Evolutionary conservation across 768 basidiomycete species (phyloP).

Genomic region (Tricholoma terreum): DNA sequence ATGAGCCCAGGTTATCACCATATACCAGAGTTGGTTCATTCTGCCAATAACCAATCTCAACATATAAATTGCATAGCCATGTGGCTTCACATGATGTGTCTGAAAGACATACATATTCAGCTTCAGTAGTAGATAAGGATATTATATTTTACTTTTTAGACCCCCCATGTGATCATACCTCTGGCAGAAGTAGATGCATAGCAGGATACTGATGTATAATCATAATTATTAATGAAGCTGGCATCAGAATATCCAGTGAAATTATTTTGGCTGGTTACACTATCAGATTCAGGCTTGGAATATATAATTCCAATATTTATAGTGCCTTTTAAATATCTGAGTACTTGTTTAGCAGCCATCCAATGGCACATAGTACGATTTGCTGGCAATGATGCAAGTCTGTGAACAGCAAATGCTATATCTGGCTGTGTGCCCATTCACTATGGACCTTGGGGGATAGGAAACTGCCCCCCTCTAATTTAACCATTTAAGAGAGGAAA

Average conservation of each 20-base stretch:
- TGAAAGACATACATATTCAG: not conserved
- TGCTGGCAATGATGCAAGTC: not conserved
- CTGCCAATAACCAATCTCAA: too few species aligned
- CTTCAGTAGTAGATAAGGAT: not conserved
- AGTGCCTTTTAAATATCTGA: not conserved
- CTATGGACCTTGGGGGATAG: too few species aligned
- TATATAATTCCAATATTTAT: not conserved
- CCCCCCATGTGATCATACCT: not conserved
- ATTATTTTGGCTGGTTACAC: too few species aligned
- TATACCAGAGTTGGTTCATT: too few species aligned
- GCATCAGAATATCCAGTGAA: too few species aligned
- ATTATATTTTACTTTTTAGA: not conserved
- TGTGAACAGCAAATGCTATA: not conserved
- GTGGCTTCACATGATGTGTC: not conserved
- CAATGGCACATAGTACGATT: not conserved
- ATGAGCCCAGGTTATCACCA: not conserved
- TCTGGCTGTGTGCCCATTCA: not conserved
- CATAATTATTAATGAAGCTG: too few species aligned
- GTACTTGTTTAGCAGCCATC: not conserved
- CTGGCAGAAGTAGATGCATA: too few species aligned
- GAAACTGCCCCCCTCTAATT: too few species aligned
- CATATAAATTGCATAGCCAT: not conserved
- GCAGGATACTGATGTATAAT: too few species aligned
- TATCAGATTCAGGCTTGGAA: too few species aligned
- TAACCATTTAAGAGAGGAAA: too few species aligned